These are phyloP conservation scores for Ambrosiella beaveri DNA, from an alignment of 2,329 filamentous ascomycete genomes.

Conservation along the genomic window DNA sequence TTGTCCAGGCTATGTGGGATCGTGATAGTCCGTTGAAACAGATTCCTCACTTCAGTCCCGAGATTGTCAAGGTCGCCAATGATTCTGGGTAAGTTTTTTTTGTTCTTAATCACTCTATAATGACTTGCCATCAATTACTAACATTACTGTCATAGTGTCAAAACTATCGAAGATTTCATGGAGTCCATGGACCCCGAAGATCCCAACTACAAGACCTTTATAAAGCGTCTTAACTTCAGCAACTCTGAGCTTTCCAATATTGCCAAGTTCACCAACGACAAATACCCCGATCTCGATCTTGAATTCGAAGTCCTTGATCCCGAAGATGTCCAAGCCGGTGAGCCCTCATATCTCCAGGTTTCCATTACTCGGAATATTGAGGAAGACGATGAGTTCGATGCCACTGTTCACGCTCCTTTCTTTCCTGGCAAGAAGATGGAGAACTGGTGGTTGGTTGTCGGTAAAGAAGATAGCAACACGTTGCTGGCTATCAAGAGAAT, in stretches of 20 bases:
- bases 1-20: constrained; percentile 98
- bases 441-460: constrained; percentile 97
- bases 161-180: constrained; percentile 95
- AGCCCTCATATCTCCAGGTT: constrained; percentile 67
- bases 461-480: constrained; percentile 75
- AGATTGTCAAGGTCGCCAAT: constrained; percentile 67
- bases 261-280: constrained; percentile 88
- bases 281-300: constrained; percentile 88
- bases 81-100: constrained; percentile 47
- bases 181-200: constrained; percentile 96
- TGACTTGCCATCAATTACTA: constrained; percentile 17
- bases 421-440: constrained; percentile 85
- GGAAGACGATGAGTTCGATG: constrained; percentile 51
- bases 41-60: constrained; percentile 81
- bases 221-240: constrained; percentile 61
- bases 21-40: constrained; percentile 92
- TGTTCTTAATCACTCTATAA: background rate
- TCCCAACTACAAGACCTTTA: constrained; percentile 56
- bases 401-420: constrained; percentile 84
- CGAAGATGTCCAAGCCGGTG: constrained; percentile 62
- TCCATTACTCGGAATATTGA: constrained; percentile 70
- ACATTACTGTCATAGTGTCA: constrained; percentile 40
- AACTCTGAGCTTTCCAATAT: constrained; percentile 73
- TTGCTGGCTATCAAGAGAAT: constrained; percentile 88
- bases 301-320: constrained; percentile 73